Evolutionary conservation across 352 stramenopile species (phyloP), one percentile per base, ranked within the genome.

Genomic region (Phytophthora fragariaefolia): DNA sequence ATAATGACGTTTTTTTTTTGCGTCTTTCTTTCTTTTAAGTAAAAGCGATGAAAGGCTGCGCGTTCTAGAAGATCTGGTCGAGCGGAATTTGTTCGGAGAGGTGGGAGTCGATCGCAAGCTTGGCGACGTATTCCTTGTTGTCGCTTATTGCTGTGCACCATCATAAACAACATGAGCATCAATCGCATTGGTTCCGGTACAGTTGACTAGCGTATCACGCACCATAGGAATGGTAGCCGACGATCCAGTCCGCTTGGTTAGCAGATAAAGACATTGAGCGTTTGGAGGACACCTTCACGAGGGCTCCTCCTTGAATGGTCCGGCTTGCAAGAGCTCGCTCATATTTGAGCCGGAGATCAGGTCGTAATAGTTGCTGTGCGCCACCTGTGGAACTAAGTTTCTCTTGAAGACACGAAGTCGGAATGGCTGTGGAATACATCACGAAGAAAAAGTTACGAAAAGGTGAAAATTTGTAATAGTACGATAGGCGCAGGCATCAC

Each of bases 41-140:
- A n/a, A n/a, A n/a, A n/a, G n/a, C n/a, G n/a, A n/a, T n/a, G n/a
- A n/a, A n/a, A n/a, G n/a, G n/a, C n/a, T n/a, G n/a, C n/a, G n/a
- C 32, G 13, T 66, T 10, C 50, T 67, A 91, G 27, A 94, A 87
- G 51, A 92, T 85, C 12, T 83, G 65, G 52, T 92, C 79, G 15
- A 91, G 69, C 23, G 82, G 66, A 55, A 90, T 80, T 40, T 79
- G 63, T 38, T 84, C 73, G 17, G 80, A 89, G 15, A 94, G 64
- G 30, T 91, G 79, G 52, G 85, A 92, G 65, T 94, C 82, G 47
- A 91, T 91, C 32, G 82, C 85, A 23, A 94, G 76, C 30, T 89
- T 77, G 7, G 87, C 80, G 23, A 92, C 76, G 69, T 92, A 92
- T 51, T 91, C 79, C 49, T 91, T 92, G 73, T 94, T 94, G 76